Evolutionary conservation across 1,139 yeast genomes (phyloP).

Genomic region (Candida glucosophila): DNA sequence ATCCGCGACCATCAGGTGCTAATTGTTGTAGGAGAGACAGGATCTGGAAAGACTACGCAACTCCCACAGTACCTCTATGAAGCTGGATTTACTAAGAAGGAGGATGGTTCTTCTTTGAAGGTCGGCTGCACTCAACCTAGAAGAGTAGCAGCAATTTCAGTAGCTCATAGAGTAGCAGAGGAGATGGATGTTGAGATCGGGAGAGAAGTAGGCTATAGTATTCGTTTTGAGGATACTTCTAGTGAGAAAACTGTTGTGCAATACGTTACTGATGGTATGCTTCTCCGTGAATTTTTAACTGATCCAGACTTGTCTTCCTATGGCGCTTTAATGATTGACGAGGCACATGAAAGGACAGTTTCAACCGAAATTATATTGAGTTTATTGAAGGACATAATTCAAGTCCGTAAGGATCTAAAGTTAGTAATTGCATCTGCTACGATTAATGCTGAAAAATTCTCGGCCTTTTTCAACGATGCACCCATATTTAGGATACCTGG

Average conservation of each 20-base stretch:
- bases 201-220: constrained; percentile 59
- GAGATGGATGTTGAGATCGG: constrained; percentile 44
- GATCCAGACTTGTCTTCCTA: constrained; percentile 66
- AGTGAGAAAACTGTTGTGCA: constrained; percentile 49
- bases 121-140: constrained; percentile 96
- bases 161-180: constrained; percentile 47
- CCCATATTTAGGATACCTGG: constrained; percentile 90
- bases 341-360: constrained; percentile 91
- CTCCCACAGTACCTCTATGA: constrained; percentile 31
- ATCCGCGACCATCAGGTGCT: constrained; percentile 62
- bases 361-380: constrained; percentile 90
- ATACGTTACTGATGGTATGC: constrained; percentile 90
- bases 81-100: constrained; percentile 37
- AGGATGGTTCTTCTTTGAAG: constrained; percentile 20
- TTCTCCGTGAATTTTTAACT: constrained; percentile 70
- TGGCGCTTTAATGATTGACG: constrained; percentile 87
- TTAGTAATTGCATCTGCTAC: constrained; percentile 89
- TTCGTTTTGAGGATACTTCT: constrained; percentile 76
- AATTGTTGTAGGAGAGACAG: constrained; percentile 78
- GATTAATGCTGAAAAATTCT: constrained; percentile 79
- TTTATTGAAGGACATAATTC: constrained; percentile 62
- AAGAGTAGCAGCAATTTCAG: constrained; percentile 91
- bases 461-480: constrained; percentile 69
- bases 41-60: constrained; percentile 39
- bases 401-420: constrained; percentile 58